Evolutionary conservation across 768 basidiomycete genomes (phyloP), one percentile per base, ranked within the genome.

Genomic region (Hortiboletus campestris): DNA sequence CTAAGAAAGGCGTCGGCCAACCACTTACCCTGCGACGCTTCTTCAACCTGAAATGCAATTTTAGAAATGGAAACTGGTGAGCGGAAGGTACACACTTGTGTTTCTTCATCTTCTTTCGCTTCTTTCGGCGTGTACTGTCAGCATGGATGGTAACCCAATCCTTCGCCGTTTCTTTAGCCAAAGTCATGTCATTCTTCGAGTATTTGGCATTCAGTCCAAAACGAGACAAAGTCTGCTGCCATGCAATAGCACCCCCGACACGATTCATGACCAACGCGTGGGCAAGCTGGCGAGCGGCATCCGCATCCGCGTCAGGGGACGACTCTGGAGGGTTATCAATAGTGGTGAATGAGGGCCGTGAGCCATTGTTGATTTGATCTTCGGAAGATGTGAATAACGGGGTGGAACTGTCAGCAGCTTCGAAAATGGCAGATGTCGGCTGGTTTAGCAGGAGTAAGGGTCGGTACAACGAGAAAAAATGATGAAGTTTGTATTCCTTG

Each of bases 41-140:
- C 84, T 86, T 91, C 66, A 91, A 81, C 78, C 91, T 93, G 58
- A 7, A 60, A 46, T 41, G 16, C 20, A 20, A 42, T 6, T 35
- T 67, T 28, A 67, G 43, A 56, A 53, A 14, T 4, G 42, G 45
- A 50, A 53, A 54, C 53, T 19, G 16, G 38, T 47, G 35, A 55
- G 50, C 42, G 41, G 9, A 51, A 25, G 28, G 28, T 4, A 79
- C 89, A 73, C 67, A 93, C 92, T 95, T 95, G 72, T 96, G 94
- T 76, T 94, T 96, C 82, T 88, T 92, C 86, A 96, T 96, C 85
- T 95, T 96, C 84, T 85, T 89, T 78, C 84, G 78, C 63, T 84
- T 80, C 79, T 94, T 94, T 71, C 91, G 82, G 78, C 86, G 89
- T 29, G 84, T 84, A 62, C 91, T 92, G 63, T 93, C 91, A 74